Conservation (phyloP, 495 filamentous ascomycete species). For the Xylaria scruposa region DNA sequence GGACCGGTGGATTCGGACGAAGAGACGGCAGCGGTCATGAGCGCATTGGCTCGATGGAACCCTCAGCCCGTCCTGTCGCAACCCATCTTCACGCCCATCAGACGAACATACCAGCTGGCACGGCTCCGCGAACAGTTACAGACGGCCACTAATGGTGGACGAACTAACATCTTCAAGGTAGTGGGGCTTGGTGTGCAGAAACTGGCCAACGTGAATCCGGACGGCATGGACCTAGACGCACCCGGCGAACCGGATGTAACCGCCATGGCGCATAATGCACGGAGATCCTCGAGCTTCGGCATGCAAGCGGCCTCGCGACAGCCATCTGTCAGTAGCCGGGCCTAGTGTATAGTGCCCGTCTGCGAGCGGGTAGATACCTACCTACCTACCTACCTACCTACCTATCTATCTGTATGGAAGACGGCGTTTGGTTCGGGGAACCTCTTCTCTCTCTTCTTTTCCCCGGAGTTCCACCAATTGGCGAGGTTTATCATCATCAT, state of each 20-base stretch:
- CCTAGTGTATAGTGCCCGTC: constrained; percentile 34
- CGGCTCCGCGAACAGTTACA: constrained; percentile 89
- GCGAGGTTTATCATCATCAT: background rate
- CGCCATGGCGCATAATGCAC: constrained; percentile 35
- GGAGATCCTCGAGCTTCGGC: constrained; percentile 54
- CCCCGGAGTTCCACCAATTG: background rate
- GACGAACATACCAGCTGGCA: constrained; percentile 77
- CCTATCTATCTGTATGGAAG: constrained; percentile 3
- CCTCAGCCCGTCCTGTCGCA: constrained; percentile 74
- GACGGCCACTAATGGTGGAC: constrained; percentile 68
- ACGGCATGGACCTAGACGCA: constrained; percentile 48
- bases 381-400: no score
- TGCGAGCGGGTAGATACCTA: constrained; percentile 6
- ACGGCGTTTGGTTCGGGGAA: background rate
- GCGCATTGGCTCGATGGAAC: constrained; percentile 73
- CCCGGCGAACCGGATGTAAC: constrained; percentile 52
- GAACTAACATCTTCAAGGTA: constrained; percentile 63
- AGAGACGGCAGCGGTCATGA: constrained; percentile 88
- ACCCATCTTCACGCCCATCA: constrained; percentile 69
- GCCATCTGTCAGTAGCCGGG: constrained; percentile 52
- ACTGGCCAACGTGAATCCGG: constrained; percentile 49
- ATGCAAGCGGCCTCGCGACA: constrained; percentile 49
- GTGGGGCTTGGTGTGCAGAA: constrained; percentile 53
- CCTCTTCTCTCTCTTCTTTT: no score
- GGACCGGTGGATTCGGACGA: constrained; percentile 89